phyloP scores from a whole-genome alignment of 1,139 yeast species.

The Taphrina pruni region DNA sequence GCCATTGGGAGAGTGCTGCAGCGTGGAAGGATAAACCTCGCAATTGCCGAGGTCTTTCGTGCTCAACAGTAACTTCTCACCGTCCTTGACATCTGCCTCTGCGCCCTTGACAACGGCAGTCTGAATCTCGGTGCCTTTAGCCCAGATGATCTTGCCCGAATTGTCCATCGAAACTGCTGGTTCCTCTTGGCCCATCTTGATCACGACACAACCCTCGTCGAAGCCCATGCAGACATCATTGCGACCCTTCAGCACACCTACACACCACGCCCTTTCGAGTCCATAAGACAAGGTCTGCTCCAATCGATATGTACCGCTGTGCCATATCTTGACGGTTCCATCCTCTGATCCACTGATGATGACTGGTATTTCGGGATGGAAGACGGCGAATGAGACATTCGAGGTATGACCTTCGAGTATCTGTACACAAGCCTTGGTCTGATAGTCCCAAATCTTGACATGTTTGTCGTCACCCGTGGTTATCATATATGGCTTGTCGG shows the following conservation, averaged over 20 bases:
- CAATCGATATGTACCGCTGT: conserved; percentile 80
- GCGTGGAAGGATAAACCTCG: conserved; percentile 86
- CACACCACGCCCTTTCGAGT: conserved; percentile 96
- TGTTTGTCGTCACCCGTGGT: conserved; percentile 93
- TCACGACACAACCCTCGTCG: conserved; percentile 87
- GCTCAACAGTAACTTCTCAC: conserved; percentile 74
- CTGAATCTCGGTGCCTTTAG: conserved; percentile 87
- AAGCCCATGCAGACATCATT: conserved; percentile 90
- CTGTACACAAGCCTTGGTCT: conserved; percentile 93
- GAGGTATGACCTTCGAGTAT: conserved; percentile 91
- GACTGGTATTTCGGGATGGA: conserved; percentile 94
- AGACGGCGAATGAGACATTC: conserved; percentile 93
- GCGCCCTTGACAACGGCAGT: conserved; percentile 74
- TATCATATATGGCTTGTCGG: conserved; percentile 93
- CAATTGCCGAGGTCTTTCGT: conserved; percentile 90
- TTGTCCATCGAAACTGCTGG: conserved; percentile 94
- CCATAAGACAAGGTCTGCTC: conserved; percentile 91
- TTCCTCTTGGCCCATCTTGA: conserved; percentile 90
- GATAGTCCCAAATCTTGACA: conserved; percentile 94
- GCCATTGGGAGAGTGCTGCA: conserved; percentile 94
- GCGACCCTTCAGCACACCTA: conserved; percentile 74
- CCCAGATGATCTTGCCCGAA: conserved; percentile 87
- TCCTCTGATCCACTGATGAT: conserved; percentile 87
- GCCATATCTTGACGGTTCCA: conserved; percentile 92
- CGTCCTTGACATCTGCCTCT: conserved; percentile 64